Conservation (phyloP, 169 alveolate genomes). For the Eimeria falciformis region DNA sequence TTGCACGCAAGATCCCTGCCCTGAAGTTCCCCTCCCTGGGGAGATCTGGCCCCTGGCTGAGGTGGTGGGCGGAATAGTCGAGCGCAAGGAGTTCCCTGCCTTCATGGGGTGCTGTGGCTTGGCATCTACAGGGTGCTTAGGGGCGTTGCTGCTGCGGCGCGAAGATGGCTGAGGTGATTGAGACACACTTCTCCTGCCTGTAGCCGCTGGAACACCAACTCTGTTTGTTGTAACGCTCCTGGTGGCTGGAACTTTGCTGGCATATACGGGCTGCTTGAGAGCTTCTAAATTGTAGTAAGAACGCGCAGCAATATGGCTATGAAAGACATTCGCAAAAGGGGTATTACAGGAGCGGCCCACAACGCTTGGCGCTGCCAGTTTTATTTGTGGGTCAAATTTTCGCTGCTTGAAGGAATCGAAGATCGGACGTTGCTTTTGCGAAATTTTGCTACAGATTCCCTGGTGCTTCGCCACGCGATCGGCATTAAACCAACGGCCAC, state of each 20-base stretch:
- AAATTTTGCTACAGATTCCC: slow-evolving; percentile 9
- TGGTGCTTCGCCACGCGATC: slow-evolving; percentile 72
- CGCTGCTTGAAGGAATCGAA: slow-evolving; percentile 74
- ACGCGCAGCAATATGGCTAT: background rate
- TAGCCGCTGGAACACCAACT: background rate
- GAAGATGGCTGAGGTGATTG: no score
- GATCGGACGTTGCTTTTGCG: background rate
- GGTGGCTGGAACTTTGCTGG: background rate
- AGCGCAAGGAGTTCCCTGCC: no score
- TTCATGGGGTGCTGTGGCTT: no score
- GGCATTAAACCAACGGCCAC: slow-evolving; percentile 71
- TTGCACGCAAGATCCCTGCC: no score
- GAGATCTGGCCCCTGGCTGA: no score
- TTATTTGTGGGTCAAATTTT: slow-evolving; percentile 67
- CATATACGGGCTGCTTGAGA: background rate
- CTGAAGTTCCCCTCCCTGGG: no score
- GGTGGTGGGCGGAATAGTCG: no score
- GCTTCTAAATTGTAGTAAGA: background rate
- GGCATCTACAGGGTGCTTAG: no score
- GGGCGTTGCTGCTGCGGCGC: no score
- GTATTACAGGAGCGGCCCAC: background rate
- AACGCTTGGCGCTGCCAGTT: background rate
- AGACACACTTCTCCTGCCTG: no score
- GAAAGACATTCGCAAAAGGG: background rate
- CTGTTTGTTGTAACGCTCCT: background rate